phyloP scores from a whole-genome alignment of 163 green algal genomes.

The Prototheca cutis region DNA sequence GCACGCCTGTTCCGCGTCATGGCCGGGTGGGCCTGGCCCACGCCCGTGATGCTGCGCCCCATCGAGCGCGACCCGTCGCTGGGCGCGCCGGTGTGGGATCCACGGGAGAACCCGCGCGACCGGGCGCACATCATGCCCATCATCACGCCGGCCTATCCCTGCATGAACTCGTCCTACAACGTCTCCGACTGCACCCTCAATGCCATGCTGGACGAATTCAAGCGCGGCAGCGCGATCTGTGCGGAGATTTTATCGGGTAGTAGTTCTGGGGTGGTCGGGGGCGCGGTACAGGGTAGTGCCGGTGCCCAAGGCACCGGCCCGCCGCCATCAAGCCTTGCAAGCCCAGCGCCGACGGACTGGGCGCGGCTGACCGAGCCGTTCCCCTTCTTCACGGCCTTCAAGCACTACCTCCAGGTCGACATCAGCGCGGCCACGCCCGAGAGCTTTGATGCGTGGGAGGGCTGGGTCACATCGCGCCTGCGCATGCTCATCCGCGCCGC shows the following conservation, averaged over 20 bases:
- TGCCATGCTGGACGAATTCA: conserved; percentile 58
- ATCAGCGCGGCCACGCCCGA: conserved; percentile 41
- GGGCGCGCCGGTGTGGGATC: conserved; percentile 75
- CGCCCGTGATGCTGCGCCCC: conserved; percentile 71
- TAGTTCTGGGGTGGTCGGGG: not conserved
- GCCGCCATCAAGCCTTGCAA: not conserved
- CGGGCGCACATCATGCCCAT: conserved; percentile 89
- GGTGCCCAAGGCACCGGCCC: too few relatives aligned
- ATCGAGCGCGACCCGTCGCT: conserved; percentile 66
- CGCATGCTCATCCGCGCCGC: conserved; percentile 47
- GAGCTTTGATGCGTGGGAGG: conserved; percentile 67
- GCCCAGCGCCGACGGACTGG: conserved; percentile 44
- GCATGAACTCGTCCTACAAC: conserved; percentile 94
- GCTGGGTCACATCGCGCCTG: conserved; percentile 67
- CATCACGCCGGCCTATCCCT: conserved; percentile 95
- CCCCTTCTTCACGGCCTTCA: conserved; percentile 73
- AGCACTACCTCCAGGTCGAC: conserved; percentile 68
- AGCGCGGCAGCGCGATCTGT: conserved; percentile 42
- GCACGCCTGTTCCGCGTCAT: conserved; percentile 74
- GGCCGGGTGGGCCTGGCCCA: conserved; percentile 76
- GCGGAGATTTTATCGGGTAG: conserved; percentile 27
- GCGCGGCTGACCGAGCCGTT: conserved; percentile 54
- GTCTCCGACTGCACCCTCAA: conserved; percentile 78
- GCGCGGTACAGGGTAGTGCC: too few relatives aligned
- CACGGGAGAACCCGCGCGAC: conserved; percentile 63